Evolutionary conservation across 2,329 filamentous ascomycete genomes (phyloP).

Genomic region (Metarhizium robertsii): DNA sequence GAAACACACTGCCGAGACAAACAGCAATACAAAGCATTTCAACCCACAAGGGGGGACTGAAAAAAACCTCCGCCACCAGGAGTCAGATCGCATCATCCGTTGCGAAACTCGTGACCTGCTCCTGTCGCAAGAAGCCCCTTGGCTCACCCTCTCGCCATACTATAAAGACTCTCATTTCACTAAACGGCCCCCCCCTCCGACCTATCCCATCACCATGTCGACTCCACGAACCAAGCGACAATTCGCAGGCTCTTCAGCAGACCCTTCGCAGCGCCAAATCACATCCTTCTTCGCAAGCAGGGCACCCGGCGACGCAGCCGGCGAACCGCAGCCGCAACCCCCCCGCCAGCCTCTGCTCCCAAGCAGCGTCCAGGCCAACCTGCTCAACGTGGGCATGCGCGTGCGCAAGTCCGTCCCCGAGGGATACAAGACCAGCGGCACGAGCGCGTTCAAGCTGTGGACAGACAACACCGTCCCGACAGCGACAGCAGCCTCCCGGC

Average conservation of each 20-base stretch:
- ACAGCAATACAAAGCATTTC: background rate
- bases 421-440: conserved; percentile 70
- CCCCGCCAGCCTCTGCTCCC: conserved; percentile 44
- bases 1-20: background rate
- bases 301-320: conserved; percentile 26
- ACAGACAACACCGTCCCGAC: conserved; percentile 20
- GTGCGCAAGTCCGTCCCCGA: conserved; percentile 88
- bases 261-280: conserved; percentile 52
- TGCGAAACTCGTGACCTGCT: background rate
- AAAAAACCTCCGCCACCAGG: background rate
- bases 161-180: background rate
- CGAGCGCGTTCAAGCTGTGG: conserved; percentile 44
- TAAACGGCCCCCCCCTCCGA: background rate
- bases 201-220: conserved; percentile 32
- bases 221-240: conserved; percentile 49
- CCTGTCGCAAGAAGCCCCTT: too few species aligned
- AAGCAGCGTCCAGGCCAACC: conserved; percentile 61
- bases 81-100: background rate
- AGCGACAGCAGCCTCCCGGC: background rate
- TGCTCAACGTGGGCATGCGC: conserved; percentile 91
- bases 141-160: background rate
- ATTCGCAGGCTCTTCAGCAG: conserved; percentile 50
- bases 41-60: background rate
- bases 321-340: conserved; percentile 9
- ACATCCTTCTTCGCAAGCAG: conserved; percentile 49